Evolutionary conservation across 1,284 basidiomycete genomes (phyloP).

Genomic region (Cryptococcus depauperatus): DNA sequence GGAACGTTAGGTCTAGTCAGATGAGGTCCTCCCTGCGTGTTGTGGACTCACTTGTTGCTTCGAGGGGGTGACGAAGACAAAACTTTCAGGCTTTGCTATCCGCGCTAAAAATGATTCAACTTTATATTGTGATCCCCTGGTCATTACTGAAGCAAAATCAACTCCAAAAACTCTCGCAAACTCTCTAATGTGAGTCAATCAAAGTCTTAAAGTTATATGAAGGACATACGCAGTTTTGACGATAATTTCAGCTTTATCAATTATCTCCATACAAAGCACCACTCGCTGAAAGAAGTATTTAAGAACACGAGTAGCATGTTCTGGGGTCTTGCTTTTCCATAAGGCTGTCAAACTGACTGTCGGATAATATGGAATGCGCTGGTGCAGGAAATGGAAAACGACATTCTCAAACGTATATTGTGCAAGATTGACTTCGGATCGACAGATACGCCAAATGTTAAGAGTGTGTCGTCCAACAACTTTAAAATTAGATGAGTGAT

Average conservation of each 20-base stretch:
- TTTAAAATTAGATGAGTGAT: constrained; percentile 73
- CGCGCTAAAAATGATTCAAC: constrained; percentile 98
- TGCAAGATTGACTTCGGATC: constrained; percentile 68
- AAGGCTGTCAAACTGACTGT: constrained; percentile 61
- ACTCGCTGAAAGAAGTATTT: constrained; percentile 59
- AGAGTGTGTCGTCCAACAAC: constrained; percentile 82
- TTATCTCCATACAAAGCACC: constrained; percentile 61
- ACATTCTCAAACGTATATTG: constrained; percentile 88
- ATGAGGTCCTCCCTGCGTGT: neutral
- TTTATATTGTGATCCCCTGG: constrained; percentile 93
- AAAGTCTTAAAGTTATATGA: neutral
- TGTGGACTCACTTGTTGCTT: constrained; percentile 61
- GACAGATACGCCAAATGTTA: constrained; percentile 87
- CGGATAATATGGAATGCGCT: constrained; percentile 68
- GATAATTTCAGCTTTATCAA: constrained; percentile 70
- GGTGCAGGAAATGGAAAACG: constrained; percentile 65
- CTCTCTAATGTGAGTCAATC: constrained; percentile 53
- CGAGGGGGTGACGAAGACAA: constrained; percentile 77
- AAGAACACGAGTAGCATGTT: constrained; percentile 54
- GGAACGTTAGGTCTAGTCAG: neutral
- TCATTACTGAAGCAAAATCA: constrained; percentile 92
- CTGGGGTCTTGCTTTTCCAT: constrained; percentile 57
- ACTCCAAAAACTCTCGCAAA: constrained; percentile 95
- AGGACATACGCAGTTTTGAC: constrained; percentile 69
- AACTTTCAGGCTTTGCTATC: constrained; percentile 94